These are phyloP conservation scores for Boletellus emodensis DNA, from an alignment of 768 basidiomycete species.

Conservation along the genomic window DNA sequence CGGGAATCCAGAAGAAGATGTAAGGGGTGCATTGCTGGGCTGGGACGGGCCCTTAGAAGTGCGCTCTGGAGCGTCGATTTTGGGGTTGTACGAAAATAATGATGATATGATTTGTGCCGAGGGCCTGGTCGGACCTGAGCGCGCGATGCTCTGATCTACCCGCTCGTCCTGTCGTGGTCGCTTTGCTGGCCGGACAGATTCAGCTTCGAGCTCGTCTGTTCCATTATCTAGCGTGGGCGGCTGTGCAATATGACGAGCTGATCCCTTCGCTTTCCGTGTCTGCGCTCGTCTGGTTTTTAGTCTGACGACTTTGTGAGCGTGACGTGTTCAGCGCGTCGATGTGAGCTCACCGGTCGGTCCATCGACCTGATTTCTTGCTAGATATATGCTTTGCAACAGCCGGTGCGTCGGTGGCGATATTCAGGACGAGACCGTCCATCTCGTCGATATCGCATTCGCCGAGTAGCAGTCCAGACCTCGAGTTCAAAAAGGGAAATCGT, in stretches of 20 bases:
- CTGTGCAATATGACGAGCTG: slow-evolving; percentile 18
- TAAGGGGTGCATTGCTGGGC: slow-evolving; percentile 83
- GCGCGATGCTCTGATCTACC: slow-evolving; percentile 16
- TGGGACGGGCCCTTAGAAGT: slow-evolving; percentile 28
- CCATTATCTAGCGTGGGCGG: slow-evolving; percentile 14
- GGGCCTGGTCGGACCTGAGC: slow-evolving; percentile 26
- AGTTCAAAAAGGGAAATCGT: slow-evolving; percentile 17
- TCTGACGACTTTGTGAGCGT: slow-evolving; percentile 35
- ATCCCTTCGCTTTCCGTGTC: slow-evolving; percentile 51
- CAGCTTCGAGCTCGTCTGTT: slow-evolving; percentile 14
- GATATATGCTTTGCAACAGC: slow-evolving; percentile 24
- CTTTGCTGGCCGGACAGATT: slow-evolving; percentile 42
- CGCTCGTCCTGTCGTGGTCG: slow-evolving; percentile 35
- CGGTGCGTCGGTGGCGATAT: slow-evolving; percentile 49
- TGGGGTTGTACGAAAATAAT: slow-evolving; percentile 81
- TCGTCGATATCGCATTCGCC: background rate
- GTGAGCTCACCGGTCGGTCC: slow-evolving; percentile 67
- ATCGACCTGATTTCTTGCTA: slow-evolving; percentile 59
- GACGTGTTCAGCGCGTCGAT: background rate
- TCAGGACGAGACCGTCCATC: slow-evolving; percentile 75
- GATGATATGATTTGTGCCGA: slow-evolving; percentile 77
- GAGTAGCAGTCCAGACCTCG: too few relatives aligned
- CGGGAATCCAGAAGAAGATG: slow-evolving; percentile 70
- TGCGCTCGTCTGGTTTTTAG: slow-evolving; percentile 69
- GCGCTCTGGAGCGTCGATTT: slow-evolving; percentile 44